These are phyloP conservation scores for Heliocybe sulcata DNA, from an alignment of 1,284 basidiomycete genomes.

Conservation along the genomic window DNA sequence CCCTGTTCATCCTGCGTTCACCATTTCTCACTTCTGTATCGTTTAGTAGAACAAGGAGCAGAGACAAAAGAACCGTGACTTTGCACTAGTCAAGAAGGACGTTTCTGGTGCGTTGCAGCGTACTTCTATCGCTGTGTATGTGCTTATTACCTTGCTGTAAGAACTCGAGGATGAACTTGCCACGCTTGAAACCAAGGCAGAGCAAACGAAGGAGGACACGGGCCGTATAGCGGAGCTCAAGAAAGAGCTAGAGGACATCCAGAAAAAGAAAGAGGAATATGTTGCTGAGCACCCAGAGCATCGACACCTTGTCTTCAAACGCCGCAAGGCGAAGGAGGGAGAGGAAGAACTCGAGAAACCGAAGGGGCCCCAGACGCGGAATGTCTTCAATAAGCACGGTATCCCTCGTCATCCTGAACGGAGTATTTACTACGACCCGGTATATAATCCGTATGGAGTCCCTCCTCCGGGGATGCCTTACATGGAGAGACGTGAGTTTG, in stretches of 20 bases:
- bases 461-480: conserved; percentile 97
- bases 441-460: conserved; percentile 94
- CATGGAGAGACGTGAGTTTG: conserved; percentile 67
- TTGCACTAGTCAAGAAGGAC: conserved; percentile 83
- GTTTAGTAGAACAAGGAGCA: conserved; percentile 82
- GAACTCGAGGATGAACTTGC: conserved; percentile 68
- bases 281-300: conserved; percentile 88
- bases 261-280: conserved; percentile 84
- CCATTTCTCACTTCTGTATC: conserved; percentile 7
- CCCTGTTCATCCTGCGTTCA: conserved; percentile 4
- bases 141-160: conserved; percentile 18
- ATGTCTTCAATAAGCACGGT: conserved; percentile 75
- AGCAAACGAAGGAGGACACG: conserved; percentile 41
- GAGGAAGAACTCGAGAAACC: conserved; percentile 30
- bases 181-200: conserved; percentile 43
- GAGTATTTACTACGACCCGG: conserved; percentile 88
- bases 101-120: conserved; percentile 51
- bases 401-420: conserved; percentile 80
- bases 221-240: conserved; percentile 59
- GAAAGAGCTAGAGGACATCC: conserved; percentile 72
- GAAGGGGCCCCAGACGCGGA: conserved; percentile 42
- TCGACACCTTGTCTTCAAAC: conserved; percentile 65
- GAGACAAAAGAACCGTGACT: conserved; percentile 72
- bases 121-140: neutral
- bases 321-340: conserved; percentile 35